Evolutionary conservation across 176 grass and related monocot species (phyloP), one percentile per base, ranked within the genome.

Genomic region (Oryza punctata): DNA sequence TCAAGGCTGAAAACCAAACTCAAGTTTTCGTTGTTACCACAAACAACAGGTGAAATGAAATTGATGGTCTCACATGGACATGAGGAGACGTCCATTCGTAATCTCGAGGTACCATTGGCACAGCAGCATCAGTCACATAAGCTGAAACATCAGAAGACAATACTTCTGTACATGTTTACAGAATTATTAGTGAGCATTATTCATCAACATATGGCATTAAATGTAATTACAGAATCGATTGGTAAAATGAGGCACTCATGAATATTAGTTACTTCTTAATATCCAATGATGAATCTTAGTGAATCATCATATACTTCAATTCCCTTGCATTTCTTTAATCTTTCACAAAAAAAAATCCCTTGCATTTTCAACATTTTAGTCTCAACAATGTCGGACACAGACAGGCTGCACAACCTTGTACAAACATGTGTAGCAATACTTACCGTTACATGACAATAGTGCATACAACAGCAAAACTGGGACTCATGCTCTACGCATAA

Each of bases 391-490:
- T 26, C 19, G 14, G 45, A 67, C 40, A 77, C 23, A 77, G 65
- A 67, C 29, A 16, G 7, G 25, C 29, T 54, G 9, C 24, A 41
- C 29, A 77, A 65, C 77, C 21, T 28, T 72, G 6, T 54, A 76
- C 7, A 66, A 10, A 70, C 38, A 50, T 46, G 54, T 38, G 27
- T 30, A 5, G 3, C 37, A 54, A 30, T 41, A 29, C 65, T 63
- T 68, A 33, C 30, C 21, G 52, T 69, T 81, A 59, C 19, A 70
- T 28, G 7, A 2, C 0, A 30, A 46, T 76, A 70, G 15, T 64
- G 63, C 52, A 64, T 71, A 70, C 77, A n/a, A n/a, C 40, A 26
- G 66, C 32, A 82, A 72, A 82, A 73, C 12, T 86, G 68, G 66
- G 57, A 21, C 88, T 78, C 66, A 27, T 77, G 65, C 26, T 85